phyloP scores from a whole-genome alignment of 192 early-diverging fungal genomes.

The Podila epicladia region DNA sequence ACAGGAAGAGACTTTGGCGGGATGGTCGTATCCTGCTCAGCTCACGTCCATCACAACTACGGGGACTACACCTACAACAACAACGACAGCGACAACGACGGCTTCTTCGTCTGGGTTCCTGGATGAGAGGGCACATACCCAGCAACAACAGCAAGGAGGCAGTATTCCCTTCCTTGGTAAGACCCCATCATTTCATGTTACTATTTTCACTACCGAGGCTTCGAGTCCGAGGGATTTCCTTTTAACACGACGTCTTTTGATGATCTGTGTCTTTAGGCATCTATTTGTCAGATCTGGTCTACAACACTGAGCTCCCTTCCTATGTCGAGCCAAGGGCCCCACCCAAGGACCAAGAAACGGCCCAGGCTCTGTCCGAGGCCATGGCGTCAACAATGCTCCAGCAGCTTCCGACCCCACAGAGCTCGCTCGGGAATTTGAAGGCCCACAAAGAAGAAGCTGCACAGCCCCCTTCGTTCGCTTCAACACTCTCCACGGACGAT shows the following conservation, averaged over 20 bases:
- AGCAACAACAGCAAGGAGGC: constrained; percentile 53
- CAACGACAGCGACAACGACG: neutral
- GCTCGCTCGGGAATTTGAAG: neutral
- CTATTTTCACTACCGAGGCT: neutral
- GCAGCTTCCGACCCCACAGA: neutral
- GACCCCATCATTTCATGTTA: neutral
- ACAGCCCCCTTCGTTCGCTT: neutral
- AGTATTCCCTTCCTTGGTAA: constrained; percentile 71
- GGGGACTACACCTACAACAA: neutral
- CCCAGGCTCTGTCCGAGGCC: neutral
- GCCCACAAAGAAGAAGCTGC: neutral
- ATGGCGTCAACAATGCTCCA: neutral
- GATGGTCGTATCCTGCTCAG: too few species aligned
- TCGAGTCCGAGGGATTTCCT: neutral
- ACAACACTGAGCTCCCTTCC: constrained; percentile 64
- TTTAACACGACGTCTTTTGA: neutral
- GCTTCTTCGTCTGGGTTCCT: neutral
- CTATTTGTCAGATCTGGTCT: constrained; percentile 66
- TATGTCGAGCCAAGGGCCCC: constrained; percentile 47
- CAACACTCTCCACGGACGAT: neutral
- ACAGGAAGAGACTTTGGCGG: too few species aligned
- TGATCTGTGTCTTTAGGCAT: constrained; percentile 36
- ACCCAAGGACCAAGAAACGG: neutral
- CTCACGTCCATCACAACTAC: neutral
- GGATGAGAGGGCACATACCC: neutral